These are phyloP conservation scores for Yarrowia sp. DNA, from an alignment of 805 yeast genomes.

Conservation along the genomic window DNA sequence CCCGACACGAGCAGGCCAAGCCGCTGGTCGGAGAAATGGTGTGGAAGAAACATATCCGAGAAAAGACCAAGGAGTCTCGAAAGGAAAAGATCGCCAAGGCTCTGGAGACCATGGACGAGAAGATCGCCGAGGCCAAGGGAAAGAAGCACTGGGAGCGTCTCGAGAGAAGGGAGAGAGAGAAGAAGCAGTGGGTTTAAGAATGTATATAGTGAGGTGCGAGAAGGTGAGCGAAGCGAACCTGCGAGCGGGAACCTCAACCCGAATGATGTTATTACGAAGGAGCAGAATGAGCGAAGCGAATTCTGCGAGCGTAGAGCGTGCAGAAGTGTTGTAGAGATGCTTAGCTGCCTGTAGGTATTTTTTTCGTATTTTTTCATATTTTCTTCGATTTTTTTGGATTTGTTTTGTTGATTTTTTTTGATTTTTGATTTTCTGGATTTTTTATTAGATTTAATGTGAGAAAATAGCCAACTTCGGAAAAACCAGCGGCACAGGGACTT, in stretches of 20 bases:
- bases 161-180: slow-evolving; percentile 25
- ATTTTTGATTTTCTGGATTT: no score
- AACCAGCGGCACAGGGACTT: no score
- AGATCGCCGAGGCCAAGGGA: slow-evolving; percentile 64
- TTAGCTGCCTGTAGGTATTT: no score
- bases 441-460: no score
- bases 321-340: no score
- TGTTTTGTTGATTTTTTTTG: no score
- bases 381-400: no score
- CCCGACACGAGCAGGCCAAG: slow-evolving; percentile 66
- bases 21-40: slow-evolving; percentile 59
- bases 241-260: not conserved
- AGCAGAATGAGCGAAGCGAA: no score
- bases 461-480: no score
- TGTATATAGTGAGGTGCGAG: not conserved
- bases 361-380: no score
- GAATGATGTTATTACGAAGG: no score
- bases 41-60: slow-evolving; percentile 23
- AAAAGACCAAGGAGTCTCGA: slow-evolving; percentile 48
- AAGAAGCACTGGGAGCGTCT: slow-evolving; percentile 34
- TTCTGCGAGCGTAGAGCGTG: no score
- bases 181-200: slow-evolving; percentile 15
- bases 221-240: not conserved
- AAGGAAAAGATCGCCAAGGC: slow-evolving; percentile 61
- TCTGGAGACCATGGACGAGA: slow-evolving; percentile 61